These are phyloP conservation scores for Talaromyces stipitatus DNA, from an alignment of 495 filamentous ascomycete genomes.

Conservation along the genomic window DNA sequence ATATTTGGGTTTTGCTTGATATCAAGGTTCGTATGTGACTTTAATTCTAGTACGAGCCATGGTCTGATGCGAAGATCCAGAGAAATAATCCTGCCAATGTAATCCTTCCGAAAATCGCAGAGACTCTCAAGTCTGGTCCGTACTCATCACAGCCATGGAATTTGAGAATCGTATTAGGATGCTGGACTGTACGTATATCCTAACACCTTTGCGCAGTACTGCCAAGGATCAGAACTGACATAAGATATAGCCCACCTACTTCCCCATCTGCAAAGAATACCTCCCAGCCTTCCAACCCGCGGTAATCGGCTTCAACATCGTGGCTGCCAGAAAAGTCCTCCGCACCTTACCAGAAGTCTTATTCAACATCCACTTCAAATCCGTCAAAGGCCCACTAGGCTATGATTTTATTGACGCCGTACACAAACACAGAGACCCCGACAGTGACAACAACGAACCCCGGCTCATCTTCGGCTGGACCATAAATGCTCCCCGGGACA, in stretches of 20 bases:
- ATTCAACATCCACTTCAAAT: constrained; percentile 66
- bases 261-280: constrained; percentile 49
- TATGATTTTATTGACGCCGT: constrained; percentile 55
- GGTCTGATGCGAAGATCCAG: constrained; percentile 18
- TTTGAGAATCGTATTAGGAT: constrained; percentile 65
- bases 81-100: constrained; percentile 59
- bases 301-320: constrained; percentile 64
- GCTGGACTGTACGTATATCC: constrained; percentile 56
- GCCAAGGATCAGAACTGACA: background rate
- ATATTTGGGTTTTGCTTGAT: constrained; percentile 79
- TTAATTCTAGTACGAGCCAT: background rate
- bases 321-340: constrained; percentile 65
- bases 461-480: constrained; percentile 69
- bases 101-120: constrained; percentile 58
- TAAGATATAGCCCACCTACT: constrained; percentile 44
- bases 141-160: constrained; percentile 51
- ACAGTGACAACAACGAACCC: constrained; percentile 12
- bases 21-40: constrained; percentile 57
- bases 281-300: constrained; percentile 61
- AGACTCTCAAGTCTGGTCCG: constrained; percentile 48
- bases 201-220: background rate
- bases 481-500: constrained; percentile 64
- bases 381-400: constrained; percentile 58
- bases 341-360: constrained; percentile 43
- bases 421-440: too few relatives aligned